Conservation (phyloP, 495 filamentous ascomycete genomes). For the Hyphodiscus hymeniophilus region DNA sequence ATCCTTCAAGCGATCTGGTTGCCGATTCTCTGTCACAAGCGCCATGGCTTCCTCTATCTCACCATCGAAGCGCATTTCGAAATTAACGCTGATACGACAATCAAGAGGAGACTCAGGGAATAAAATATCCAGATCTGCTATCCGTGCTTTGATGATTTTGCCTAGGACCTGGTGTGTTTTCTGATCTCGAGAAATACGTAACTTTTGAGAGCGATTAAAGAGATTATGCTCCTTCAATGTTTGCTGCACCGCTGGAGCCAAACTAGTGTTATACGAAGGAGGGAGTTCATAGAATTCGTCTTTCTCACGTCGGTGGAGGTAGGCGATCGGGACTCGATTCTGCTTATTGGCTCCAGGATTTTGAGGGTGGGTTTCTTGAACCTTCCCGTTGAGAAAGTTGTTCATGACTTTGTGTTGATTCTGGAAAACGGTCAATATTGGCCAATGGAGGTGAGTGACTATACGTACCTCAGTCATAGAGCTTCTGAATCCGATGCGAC, state of each 20-base stretch:
- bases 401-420: slow-evolving; percentile 72
- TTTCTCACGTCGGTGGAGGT: slow-evolving; percentile 69
- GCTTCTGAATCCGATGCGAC: slow-evolving; percentile 57
- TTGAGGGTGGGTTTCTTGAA: slow-evolving; percentile 41
- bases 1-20: slow-evolving; percentile 68
- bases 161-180: slow-evolving; percentile 62
- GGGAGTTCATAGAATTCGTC: slow-evolving; percentile 80
- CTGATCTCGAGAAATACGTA: slow-evolving; percentile 67
- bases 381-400: slow-evolving; percentile 64
- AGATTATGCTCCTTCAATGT: slow-evolving; percentile 38
- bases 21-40: slow-evolving; percentile 21
- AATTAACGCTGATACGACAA: slow-evolving; percentile 80
- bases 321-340: slow-evolving; percentile 59
- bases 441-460: neutral
- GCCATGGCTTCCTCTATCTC: slow-evolving; percentile 42
- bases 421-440: slow-evolving; percentile 30
- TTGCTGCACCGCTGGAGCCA: slow-evolving; percentile 31
- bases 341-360: slow-evolving; percentile 26
- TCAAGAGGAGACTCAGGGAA: slow-evolving; percentile 67
- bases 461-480: slow-evolving; percentile 74
- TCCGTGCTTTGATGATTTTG: slow-evolving; percentile 79
- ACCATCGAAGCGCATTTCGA: slow-evolving; percentile 82
- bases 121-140: slow-evolving; percentile 77
- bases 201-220: slow-evolving; percentile 51
- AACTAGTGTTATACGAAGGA: slow-evolving; percentile 1